phyloP scores from a whole-genome alignment of 208 protist genomes.

The Crithidia mellificae region DNA sequence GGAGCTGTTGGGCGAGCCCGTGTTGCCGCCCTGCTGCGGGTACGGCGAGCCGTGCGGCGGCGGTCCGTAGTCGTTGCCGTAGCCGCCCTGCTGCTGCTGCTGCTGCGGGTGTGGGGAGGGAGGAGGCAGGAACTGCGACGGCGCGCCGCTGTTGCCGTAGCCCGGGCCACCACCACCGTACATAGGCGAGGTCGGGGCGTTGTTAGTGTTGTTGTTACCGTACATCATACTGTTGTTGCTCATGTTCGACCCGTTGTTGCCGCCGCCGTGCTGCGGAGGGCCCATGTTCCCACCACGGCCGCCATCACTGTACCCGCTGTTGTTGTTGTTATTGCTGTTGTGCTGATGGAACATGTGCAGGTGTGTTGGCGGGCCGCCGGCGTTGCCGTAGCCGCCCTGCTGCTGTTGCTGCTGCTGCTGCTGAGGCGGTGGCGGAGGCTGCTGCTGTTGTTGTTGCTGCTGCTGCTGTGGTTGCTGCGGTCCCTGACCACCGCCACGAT shows the following conservation, averaged over 20 bases:
- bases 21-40: constrained; percentile 21
- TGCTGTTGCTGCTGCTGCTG: constrained; percentile 25
- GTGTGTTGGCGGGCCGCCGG: constrained; percentile 26
- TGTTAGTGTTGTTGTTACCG: constrained; percentile 17
- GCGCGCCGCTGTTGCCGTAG: constrained; percentile 25
- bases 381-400: constrained; percentile 28
- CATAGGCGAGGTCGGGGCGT: constrained; percentile 27
- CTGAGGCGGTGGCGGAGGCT: constrained; percentile 14
- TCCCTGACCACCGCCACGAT: constrained; percentile 35
- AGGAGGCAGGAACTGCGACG: constrained; percentile 28
- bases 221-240: constrained; percentile 36
- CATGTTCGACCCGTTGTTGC: constrained; percentile 36
- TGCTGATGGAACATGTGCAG: constrained; percentile 44
- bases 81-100: constrained; percentile 26
- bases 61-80: constrained; percentile 32
- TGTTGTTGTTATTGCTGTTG: constrained; percentile 15
- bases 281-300: constrained; percentile 36
- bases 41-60: constrained; percentile 32
- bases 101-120: constrained; percentile 33
- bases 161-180: constrained; percentile 27
- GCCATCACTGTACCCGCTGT: constrained; percentile 30
- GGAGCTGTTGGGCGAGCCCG: constrained; percentile 29
- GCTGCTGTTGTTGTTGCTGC: constrained; percentile 26
- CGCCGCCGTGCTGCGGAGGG: constrained; percentile 31
- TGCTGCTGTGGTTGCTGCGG: constrained; percentile 26